These are phyloP conservation scores for Antitrichia curtipendula DNA, from an alignment of 225 moss, liverwort and hornwort genomes.

Conservation along the genomic window DNA sequence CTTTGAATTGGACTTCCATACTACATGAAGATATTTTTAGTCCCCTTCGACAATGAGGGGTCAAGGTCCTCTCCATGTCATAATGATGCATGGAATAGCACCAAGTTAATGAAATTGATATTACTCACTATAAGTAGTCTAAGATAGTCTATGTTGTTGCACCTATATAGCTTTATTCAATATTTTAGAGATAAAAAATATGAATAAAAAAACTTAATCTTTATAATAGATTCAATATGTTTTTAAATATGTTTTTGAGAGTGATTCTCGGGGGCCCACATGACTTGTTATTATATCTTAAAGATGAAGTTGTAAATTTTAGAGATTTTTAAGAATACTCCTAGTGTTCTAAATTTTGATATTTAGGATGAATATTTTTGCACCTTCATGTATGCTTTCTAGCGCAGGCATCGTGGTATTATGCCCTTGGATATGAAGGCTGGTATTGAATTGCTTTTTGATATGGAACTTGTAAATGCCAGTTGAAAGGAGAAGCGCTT, in stretches of 20 bases:
- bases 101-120: too few relatives aligned
- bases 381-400: background rate
- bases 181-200: background rate
- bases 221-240: too few relatives aligned
- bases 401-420: background rate
- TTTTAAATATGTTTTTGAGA: too few relatives aligned
- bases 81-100: too few relatives aligned
- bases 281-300: background rate
- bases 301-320: background rate
- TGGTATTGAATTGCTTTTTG: background rate
- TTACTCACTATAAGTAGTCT: too few relatives aligned
- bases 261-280: too few relatives aligned
- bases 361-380: background rate
- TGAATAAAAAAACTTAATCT: background rate
- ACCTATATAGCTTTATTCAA: too few relatives aligned
- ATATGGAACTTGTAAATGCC: background rate
- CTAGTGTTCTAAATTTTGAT: background rate
- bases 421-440: background rate
- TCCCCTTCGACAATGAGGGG: too few relatives aligned
- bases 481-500: constrained; percentile 68
- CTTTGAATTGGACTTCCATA: too few relatives aligned
- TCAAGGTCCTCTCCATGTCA: too few relatives aligned
- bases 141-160: too few relatives aligned
- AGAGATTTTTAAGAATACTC: background rate
- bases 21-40: too few relatives aligned